These are phyloP conservation scores for Raffaelea arxii DNA, from an alignment of 2,329 filamentous ascomycete species.

Conservation along the genomic window DNA sequence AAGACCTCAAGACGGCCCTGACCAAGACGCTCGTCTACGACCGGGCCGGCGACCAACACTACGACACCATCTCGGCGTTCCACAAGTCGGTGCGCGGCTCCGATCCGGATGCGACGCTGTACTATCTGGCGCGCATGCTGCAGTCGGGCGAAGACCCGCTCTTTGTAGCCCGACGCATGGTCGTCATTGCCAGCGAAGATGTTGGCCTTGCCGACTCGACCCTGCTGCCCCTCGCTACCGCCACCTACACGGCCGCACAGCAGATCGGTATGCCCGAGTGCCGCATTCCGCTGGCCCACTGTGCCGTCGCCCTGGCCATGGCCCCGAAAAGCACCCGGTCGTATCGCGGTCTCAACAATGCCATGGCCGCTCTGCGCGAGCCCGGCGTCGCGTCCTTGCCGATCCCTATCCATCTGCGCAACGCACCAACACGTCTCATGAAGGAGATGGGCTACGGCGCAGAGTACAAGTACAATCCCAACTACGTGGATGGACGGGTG, in stretches of 20 bases:
- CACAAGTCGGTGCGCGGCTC: slow-evolving; percentile 91
- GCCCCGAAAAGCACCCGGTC: slow-evolving; percentile 80
- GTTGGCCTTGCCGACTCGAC: slow-evolving; percentile 82
- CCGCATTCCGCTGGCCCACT: slow-evolving; percentile 83
- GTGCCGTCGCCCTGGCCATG: slow-evolving; percentile 67
- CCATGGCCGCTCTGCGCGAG: slow-evolving; percentile 67
- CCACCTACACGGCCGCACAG: slow-evolving; percentile 78
- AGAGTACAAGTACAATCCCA: slow-evolving; percentile 94
- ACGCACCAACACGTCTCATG: slow-evolving; percentile 89
- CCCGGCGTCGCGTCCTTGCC: slow-evolving; percentile 74
- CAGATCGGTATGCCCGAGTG: slow-evolving; percentile 95
- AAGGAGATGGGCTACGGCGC: slow-evolving; percentile 83
- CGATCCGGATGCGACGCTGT: slow-evolving; percentile 78
- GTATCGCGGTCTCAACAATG: slow-evolving; percentile 75
- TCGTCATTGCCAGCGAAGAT: slow-evolving; percentile 92
- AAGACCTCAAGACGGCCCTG: slow-evolving; percentile 68
- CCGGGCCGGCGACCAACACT: slow-evolving; percentile 89
- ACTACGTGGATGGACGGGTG: slow-evolving; percentile 74
- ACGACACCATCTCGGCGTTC: slow-evolving; percentile 93
- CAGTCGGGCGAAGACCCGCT: slow-evolving; percentile 89
- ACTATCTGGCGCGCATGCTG: slow-evolving; percentile 93
- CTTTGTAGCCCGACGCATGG: slow-evolving; percentile 84
- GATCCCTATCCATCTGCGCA: slow-evolving; percentile 79
- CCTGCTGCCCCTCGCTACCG: slow-evolving; percentile 74
- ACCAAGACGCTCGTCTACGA: slow-evolving; percentile 95